phyloP scores from a whole-genome alignment of 2,329 filamentous ascomycete genomes.

The Botrytis byssoidea region DNA sequence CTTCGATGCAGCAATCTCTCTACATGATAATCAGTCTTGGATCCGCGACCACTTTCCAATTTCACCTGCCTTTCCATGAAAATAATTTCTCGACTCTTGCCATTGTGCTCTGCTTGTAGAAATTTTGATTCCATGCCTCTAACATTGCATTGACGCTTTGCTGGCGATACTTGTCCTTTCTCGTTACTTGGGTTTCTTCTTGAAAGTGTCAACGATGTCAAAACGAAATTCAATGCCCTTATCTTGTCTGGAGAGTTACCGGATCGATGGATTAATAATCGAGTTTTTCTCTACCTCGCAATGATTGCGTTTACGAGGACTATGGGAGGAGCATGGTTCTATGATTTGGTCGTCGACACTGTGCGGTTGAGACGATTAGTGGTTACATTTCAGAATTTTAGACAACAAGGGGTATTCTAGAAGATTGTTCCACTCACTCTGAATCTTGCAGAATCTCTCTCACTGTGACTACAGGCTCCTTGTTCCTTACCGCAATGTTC shows the following conservation, averaged over 20 bases:
- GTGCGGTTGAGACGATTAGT: background rate
- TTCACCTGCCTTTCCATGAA: background rate
- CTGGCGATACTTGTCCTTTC: constrained; percentile 13
- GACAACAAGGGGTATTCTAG: background rate
- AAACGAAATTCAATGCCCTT: background rate
- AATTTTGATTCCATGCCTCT: background rate
- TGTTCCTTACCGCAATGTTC: background rate
- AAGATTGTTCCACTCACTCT: background rate
- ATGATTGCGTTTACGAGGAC: background rate
- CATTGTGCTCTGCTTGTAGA: background rate
- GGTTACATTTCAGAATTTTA: background rate
- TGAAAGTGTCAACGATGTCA: background rate
- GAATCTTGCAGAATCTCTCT: constrained; percentile 8
- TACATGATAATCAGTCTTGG: background rate
- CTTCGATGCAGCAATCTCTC: background rate
- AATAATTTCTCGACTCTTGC: background rate
- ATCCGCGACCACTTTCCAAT: background rate
- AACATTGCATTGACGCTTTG: constrained; percentile 2
- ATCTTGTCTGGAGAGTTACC: background rate
- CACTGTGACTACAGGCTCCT: background rate
- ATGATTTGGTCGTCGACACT: background rate
- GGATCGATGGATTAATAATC: background rate
- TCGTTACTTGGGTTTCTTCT: background rate
- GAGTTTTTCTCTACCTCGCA: background rate
- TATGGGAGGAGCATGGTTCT: background rate